phyloP scores from a whole-genome alignment of 2,329 filamentous ascomycete species.

The Cordyceps farinosa region DNA sequence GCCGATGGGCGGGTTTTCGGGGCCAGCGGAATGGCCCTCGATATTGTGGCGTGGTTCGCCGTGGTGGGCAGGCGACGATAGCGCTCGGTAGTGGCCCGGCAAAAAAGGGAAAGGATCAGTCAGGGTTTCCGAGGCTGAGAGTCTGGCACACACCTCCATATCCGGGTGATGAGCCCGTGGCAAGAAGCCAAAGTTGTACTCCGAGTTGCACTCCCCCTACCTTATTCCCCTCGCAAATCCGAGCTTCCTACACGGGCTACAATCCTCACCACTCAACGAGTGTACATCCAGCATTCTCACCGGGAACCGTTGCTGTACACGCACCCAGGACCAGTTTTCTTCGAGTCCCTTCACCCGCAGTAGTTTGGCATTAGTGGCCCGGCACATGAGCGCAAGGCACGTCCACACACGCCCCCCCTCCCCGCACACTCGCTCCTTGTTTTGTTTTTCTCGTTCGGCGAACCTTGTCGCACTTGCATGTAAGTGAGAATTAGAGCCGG shows the following conservation, averaged over 20 bases:
- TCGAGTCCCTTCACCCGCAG: neutral
- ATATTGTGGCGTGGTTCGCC: constrained; percentile 12
- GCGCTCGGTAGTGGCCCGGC: constrained; percentile 8
- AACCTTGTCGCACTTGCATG: neutral
- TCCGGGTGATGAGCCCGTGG: neutral
- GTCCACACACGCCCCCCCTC: neutral
- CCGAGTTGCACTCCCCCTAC: neutral
- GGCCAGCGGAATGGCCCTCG: neutral
- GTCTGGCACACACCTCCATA: neutral
- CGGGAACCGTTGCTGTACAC: neutral
- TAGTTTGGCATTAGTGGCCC: neutral
- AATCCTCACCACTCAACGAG: neutral
- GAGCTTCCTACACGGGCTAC: neutral
- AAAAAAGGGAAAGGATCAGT: neutral
- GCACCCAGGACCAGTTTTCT: neutral
- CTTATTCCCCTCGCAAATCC: neutral
- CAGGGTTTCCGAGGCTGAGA: neutral
- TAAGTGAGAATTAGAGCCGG: neutral
- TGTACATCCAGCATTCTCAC: neutral
- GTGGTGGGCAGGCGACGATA: neutral
- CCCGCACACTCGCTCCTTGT: neutral
- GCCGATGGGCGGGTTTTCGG: neutral
- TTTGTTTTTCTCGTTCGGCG: neutral
- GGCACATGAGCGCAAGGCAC: neutral
- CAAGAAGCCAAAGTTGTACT: neutral